Base-by-base conservation (phyloP, 1,284 basidiomycete genomes). In the Ceratobasidium sp. region DNA sequence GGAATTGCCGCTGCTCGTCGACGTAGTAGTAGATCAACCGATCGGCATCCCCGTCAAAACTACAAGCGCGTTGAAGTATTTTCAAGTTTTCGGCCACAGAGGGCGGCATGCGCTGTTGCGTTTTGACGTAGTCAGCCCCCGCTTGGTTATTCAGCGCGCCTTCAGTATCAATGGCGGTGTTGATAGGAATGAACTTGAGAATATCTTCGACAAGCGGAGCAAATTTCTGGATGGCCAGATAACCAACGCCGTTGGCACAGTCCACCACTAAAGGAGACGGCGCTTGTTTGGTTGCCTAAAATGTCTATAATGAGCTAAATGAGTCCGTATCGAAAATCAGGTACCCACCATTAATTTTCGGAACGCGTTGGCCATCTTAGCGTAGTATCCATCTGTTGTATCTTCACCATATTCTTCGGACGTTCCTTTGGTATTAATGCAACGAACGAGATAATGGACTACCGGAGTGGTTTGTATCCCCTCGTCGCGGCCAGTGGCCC, bases 71-170 rank as follows among this genome's bases (percentile, higher is more conserved):
- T 74, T 94, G 86, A 23, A 89, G 87, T 56, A 85, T 82, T 71
- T 84, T 81, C 49, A 92, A 79, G 42, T 80, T 78, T 36, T 85
- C 82, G 5, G 78, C 77, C 23, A 96, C 79, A 8, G 88, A 87
- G 25, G 89, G 89, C 3, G 95, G 95, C 1, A 93, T 79, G 71
- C 83, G 87, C 79, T 98, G 95, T 53, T 83, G 84, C 2, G 95
- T 98, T 82, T 99, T 99, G 75, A 99, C 97, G 76, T 84, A 99
- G 80, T 99, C 97, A 52, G 97, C 97, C 49, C 97, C 97, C 77
- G 94, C 98, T 46, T 87, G 80, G 73, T 87, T 82, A 79, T 99
- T 98, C 72, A 99, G 84, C 0, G 86, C 86, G 27, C 92, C 92
- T 0, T 83, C 78, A 5, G 85, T 88, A 14, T 82, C 81, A 52